Evolutionary conservation across 306 rosid species (phyloP).

Genomic region (Hippophae rhamnoides): DNA sequence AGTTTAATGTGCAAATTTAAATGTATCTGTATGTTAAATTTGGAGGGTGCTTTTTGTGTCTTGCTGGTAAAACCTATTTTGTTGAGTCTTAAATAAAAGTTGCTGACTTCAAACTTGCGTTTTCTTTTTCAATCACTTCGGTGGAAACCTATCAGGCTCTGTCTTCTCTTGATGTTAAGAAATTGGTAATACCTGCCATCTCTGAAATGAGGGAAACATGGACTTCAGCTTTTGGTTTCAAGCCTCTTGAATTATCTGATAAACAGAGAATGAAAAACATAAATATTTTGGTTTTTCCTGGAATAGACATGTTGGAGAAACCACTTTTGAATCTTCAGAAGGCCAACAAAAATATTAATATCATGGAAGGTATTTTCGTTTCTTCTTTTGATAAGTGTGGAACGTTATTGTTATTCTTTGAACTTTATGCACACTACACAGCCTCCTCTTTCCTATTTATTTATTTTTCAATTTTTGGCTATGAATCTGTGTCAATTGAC

Average conservation of each 20-base stretch:
- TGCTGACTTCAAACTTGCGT: slow-evolving; percentile 16
- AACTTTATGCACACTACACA: neutral
- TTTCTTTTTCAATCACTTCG: neutral
- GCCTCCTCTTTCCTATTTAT: neutral
- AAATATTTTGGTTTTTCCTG: slow-evolving; percentile 78
- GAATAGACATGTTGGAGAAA: slow-evolving; percentile 74
- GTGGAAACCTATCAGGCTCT: slow-evolving; percentile 46
- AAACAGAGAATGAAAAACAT: slow-evolving; percentile 47
- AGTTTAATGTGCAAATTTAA: too few species aligned
- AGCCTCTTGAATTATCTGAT: slow-evolving; percentile 48
- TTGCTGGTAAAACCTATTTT: too few species aligned
- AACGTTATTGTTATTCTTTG: neutral
- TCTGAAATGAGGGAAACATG: slow-evolving; percentile 69
- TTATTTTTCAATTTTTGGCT: too few species aligned
- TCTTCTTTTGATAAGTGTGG: neutral
- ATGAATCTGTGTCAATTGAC: too few species aligned
- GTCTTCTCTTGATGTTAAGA: slow-evolving; percentile 61
- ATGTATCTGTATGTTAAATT: too few species aligned
- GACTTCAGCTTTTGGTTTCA: slow-evolving; percentile 81
- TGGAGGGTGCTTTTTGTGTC: too few species aligned
- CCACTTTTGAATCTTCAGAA: slow-evolving; percentile 26
- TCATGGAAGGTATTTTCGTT: slow-evolving; percentile 35
- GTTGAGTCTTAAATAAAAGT: too few species aligned
- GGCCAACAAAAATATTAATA: slow-evolving; percentile 22
- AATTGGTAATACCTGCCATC: slow-evolving; percentile 86